phyloP scores from a whole-genome alignment of 164 flowering plant genomes.

The Paratinospora sagittata region DNA sequence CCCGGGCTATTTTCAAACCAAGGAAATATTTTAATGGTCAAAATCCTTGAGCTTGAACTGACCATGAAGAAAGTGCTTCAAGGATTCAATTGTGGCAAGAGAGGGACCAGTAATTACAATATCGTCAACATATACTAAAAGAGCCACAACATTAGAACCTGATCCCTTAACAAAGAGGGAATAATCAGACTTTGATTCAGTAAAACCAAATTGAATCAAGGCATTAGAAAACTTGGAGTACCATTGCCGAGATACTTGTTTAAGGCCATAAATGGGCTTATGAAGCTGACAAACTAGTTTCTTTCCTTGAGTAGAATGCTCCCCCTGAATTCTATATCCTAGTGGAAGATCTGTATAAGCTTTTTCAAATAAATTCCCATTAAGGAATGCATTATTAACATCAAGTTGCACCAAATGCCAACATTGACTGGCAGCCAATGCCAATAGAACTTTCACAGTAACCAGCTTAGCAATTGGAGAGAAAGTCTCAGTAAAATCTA shows the following conservation, averaged over 20 bases:
- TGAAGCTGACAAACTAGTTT: neutral
- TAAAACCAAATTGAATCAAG: neutral
- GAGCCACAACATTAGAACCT: neutral
- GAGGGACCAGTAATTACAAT: neutral
- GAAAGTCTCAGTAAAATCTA: too few relatives aligned
- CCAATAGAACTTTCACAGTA: neutral
- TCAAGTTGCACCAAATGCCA: neutral
- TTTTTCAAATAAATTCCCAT: neutral
- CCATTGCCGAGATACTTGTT: constrained; percentile 5
- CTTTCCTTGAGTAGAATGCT: neutral
- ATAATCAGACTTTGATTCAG: constrained; percentile 4
- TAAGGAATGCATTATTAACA: too few relatives aligned
- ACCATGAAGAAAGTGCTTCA: neutral
- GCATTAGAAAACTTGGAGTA: neutral
- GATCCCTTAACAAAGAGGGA: constrained; percentile 4
- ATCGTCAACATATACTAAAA: constrained; percentile 15
- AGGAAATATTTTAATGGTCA: neutral
- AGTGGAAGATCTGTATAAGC: neutral
- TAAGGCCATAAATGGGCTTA: constrained; percentile 9
- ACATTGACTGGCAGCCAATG: neutral
- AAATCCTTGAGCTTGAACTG: constrained; percentile 4
- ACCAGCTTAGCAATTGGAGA: neutral
- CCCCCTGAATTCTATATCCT: neutral
- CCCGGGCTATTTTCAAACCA: constrained; percentile 5
- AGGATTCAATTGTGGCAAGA: neutral